phyloP scores from a whole-genome alignment of 305 asterid species.

The Solanum aculeatissimum region DNA sequence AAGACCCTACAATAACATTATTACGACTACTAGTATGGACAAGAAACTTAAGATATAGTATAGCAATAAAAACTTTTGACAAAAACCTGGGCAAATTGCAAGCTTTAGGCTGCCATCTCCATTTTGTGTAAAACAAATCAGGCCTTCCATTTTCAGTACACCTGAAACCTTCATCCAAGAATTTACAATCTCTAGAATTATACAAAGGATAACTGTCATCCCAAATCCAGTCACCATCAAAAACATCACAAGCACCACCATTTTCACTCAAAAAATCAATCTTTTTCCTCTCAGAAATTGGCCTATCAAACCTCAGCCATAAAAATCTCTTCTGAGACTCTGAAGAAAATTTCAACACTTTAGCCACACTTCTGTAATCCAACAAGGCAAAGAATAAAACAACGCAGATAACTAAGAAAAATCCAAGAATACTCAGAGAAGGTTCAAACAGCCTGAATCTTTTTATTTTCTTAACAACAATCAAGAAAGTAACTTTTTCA shows the following conservation, averaged over 20 bases:
- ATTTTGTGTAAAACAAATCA: slow-evolving; percentile 78
- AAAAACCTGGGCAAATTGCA: slow-evolving; percentile 88
- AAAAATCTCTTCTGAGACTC: slow-evolving; percentile 50
- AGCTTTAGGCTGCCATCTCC: slow-evolving; percentile 91
- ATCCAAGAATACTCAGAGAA: slow-evolving; percentile 59
- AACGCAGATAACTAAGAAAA: slow-evolving; percentile 32
- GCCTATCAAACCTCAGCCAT: slow-evolving; percentile 47
- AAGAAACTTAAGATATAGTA: not conserved
- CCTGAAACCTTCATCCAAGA: slow-evolving; percentile 81
- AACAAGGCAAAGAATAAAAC: slow-evolving; percentile 50
- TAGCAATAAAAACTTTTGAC: not conserved
- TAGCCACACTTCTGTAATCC: slow-evolving; percentile 47
- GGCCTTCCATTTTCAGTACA: slow-evolving; percentile 91
- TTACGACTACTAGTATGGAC: not conserved
- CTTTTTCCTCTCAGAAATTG: slow-evolving; percentile 13
- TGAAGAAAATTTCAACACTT: slow-evolving; percentile 34
- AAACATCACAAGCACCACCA: slow-evolving; percentile 58
- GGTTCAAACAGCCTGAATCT: slow-evolving; percentile 74
- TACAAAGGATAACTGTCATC: slow-evolving; percentile 79
- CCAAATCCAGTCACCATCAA: slow-evolving; percentile 98
- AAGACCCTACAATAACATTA: not conserved
- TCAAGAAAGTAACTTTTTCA: slow-evolving; percentile 16
- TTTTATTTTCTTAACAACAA: slow-evolving; percentile 55
- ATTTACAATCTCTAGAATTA: slow-evolving; percentile 61
- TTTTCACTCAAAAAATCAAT: slow-evolving; percentile 50